A percentile compares a stretch with the other conserved stretches of the same genome.
These are phyloP conservation scores for Calycina marina DNA, from an alignment of 2,329 filamentous ascomycete species.

Conservation along the genomic window DNA sequence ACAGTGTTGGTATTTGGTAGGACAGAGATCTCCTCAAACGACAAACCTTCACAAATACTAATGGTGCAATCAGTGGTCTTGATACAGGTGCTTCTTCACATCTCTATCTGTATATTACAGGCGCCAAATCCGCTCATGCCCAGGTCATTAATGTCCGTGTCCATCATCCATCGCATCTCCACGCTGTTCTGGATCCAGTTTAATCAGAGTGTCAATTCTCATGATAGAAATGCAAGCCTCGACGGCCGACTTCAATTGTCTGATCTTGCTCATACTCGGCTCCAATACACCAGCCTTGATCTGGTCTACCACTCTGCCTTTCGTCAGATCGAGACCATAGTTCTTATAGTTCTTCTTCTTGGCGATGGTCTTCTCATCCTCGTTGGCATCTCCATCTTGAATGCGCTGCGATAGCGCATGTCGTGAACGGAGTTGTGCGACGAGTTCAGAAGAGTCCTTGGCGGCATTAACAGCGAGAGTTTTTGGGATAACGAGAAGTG, in stretches of 20 bases:
- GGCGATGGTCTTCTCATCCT: conserved; percentile 78
- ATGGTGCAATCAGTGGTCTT: too few species aligned
- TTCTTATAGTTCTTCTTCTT: conserved; percentile 98
- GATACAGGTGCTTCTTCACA: too few species aligned
- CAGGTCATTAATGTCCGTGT: too few species aligned
- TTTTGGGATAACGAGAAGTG: conserved; percentile 88
- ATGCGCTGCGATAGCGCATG: conserved; percentile 91
- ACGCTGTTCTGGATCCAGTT: conserved; percentile 81
- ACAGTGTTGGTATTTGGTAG: too few species aligned
- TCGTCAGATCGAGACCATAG: conserved; percentile 82
- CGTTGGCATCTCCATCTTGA: conserved; percentile 66
- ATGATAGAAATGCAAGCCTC: conserved; percentile 98
- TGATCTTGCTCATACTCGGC: conserved; percentile 95
- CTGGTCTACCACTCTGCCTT: conserved; percentile 83
- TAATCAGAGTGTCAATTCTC: conserved; percentile 97
- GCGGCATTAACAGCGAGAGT: conserved; percentile 94
- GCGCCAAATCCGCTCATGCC: conserved; percentile 11
- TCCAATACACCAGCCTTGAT: conserved; percentile 92
- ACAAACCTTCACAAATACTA: too few species aligned
- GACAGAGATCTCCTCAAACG: too few species aligned
- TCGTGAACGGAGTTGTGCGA: conserved; percentile 84
- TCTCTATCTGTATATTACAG: too few species aligned
- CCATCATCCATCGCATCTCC: conserved; percentile 70
- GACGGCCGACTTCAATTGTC: conserved; percentile 95
- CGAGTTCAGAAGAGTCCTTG: conserved; percentile 88